Evolutionary conservation across 2,329 filamentous ascomycete species (phyloP), one percentile per base, ranked within the genome.

Genomic region (Stachybotrys chartarum): DNA sequence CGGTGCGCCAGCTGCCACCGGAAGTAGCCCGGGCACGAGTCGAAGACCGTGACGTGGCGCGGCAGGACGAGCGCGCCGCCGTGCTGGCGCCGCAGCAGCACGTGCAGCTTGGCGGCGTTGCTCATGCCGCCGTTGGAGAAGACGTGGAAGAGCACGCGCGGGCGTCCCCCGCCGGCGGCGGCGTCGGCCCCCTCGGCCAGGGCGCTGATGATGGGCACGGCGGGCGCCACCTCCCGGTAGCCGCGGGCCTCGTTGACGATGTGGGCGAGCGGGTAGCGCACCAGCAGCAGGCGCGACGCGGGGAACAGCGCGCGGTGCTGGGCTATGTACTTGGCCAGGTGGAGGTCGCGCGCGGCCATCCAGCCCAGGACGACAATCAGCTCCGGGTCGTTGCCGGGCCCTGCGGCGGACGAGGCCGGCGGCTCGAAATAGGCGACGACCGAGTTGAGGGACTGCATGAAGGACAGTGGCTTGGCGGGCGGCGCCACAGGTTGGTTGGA

Each of bases 71-170:
- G 45, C 45, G 10, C 17, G 45, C 45, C 45, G 10, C 17, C 63
- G 24, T 50, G 56, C 50, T 4, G 52, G 53, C 7, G 53, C 58
- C 51, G 59, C 1, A 68, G 60, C 32, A 63, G 57, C 18, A 62
- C 57, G 42, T 59, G 63, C 54, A 72, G 75, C 12, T 67, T 61
- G 31, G 65, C 65, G 17, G 77, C 71, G 35, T 73, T 72, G 53
- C 71, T 70, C 30, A 73, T 69, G 50, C 79, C 80, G 54, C 79
- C 79, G 59, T 82, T 81, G 45, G 79, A 82, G 61, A 82, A 81
- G 39, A 74, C 57, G 59, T 82, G 79, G 12, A 78, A 62, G 3
- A 81, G 68, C 16, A 81, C 66, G 35, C 68, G 66, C 11, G 65
- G 60, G 1, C 39, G n/a, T 6, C 45, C 50, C 10, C 57, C 61